phyloP scores from a whole-genome alignment of 73 alveolate genomes.

The Diophrys sp. region DNA sequence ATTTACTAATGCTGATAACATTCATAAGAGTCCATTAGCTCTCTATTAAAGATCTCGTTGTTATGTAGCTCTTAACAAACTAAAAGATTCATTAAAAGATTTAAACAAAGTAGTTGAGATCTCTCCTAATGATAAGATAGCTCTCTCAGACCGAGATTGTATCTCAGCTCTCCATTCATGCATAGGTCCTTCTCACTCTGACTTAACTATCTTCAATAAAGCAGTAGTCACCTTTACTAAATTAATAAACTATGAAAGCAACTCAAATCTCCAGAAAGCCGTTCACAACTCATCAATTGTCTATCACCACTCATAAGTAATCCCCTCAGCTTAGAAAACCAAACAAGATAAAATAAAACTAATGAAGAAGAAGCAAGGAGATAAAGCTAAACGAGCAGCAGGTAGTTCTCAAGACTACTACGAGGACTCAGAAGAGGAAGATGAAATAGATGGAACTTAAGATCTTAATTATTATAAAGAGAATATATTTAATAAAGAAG shows the following conservation, averaged over 20 bases:
- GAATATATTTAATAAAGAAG: conserved; percentile 61
- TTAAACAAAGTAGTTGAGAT: conserved; percentile 48
- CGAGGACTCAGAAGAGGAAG: too few relatives aligned
- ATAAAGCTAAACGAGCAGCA: too few relatives aligned
- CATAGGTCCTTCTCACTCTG: background rate
- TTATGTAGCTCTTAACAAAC: conserved; percentile 50
- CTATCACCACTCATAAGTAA: background rate
- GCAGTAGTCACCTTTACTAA: background rate
- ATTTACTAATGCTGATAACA: conserved; percentile 60
- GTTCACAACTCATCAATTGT: background rate
- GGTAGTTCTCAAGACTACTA: too few relatives aligned
- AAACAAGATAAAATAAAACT: background rate
- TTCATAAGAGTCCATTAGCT: conserved; percentile 52
- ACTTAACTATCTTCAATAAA: background rate
- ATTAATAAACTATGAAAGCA: background rate
- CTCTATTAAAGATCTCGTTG: conserved; percentile 51
- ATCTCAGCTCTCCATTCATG: background rate
- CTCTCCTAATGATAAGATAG: conserved; percentile 60
- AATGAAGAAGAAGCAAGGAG: too few relatives aligned
- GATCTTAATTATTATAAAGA: too few relatives aligned
- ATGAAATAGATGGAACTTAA: too few relatives aligned
- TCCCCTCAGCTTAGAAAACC: background rate
- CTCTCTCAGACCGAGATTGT: conserved; percentile 57
- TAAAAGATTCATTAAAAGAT: conserved; percentile 47
- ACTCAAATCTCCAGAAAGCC: background rate